Conservation (phyloP, 1,284 basidiomycete genomes). For the Xanthoconium separans region DNA sequence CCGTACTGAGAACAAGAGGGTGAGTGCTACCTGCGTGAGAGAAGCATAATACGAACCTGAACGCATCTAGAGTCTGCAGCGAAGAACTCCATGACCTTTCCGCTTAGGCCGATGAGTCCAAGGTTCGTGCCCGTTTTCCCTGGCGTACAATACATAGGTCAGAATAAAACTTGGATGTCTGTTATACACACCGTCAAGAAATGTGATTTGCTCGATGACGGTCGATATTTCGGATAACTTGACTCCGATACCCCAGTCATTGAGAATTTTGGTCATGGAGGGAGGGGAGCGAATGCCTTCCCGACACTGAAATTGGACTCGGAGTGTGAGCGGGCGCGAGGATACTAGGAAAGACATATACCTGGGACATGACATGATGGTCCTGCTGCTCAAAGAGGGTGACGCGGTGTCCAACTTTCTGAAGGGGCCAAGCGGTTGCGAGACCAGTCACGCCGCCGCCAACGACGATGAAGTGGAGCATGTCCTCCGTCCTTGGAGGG, state of each 20-base stretch:
- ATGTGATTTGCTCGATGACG: conserved; percentile 33
- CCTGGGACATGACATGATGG: conserved; percentile 31
- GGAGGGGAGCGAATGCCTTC: conserved; percentile 33
- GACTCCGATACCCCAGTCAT: conserved; percentile 43
- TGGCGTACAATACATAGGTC: conserved; percentile 2
- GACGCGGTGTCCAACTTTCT: conserved; percentile 43
- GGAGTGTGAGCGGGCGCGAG: not conserved
- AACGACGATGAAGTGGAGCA: conserved; percentile 36
- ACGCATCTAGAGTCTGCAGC: conserved; percentile 37
- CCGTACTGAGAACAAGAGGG: conserved; percentile 44
- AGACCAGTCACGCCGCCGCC: conserved; percentile 44
- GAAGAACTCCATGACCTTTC: conserved; percentile 38
- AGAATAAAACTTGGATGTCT: not conserved
- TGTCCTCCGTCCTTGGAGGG: conserved; percentile 24
- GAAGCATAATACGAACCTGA: too few species aligned
- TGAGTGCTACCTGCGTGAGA: not conserved
- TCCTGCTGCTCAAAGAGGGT: conserved; percentile 38
- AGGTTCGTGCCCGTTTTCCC: conserved; percentile 38
- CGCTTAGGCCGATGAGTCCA: conserved; percentile 32
- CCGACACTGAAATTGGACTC: not conserved
- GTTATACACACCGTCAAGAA: conserved; percentile 19
- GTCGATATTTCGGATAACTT: conserved; percentile 31
- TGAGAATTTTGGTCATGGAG: conserved; percentile 45
- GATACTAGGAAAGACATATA: conserved; percentile 10
- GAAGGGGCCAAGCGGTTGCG: conserved; percentile 43